Evolutionary conservation across 352 stramenopile species (phyloP).

Genomic region (Phytophthora europaea): DNA sequence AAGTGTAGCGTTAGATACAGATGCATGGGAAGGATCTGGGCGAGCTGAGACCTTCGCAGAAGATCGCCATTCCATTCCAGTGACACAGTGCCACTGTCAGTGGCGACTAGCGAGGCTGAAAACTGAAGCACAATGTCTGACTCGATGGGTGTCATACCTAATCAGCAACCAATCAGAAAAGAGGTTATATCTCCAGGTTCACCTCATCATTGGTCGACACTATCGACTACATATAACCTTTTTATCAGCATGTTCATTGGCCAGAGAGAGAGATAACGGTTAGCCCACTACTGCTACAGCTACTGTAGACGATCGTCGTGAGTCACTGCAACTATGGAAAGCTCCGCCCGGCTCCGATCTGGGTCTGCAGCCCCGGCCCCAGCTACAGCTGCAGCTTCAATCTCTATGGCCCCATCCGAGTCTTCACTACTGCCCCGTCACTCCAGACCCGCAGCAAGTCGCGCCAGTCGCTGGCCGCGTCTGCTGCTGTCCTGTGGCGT

Average conservation of each 20-base stretch:
- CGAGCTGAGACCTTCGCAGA: slow-evolving; percentile 13
- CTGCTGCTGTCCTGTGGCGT: slow-evolving; percentile 23
- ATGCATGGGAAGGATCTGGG: background rate
- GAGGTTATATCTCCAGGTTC: background rate
- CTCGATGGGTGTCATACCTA: background rate
- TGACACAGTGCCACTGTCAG: background rate
- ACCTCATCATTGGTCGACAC: background rate
- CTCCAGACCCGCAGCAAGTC: background rate
- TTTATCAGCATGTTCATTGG: background rate
- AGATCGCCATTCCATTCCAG: slow-evolving; percentile 27
- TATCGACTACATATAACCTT: background rate
- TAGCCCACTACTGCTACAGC: background rate
- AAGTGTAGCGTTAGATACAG: too few species aligned
- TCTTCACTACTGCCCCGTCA: slow-evolving; percentile 17
- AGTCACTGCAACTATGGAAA: slow-evolving; percentile 16
- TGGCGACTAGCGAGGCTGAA: background rate
- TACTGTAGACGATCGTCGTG: background rate
- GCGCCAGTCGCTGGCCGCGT: slow-evolving; percentile 14
- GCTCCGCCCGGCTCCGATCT: slow-evolving; percentile 12
- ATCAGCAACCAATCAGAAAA: background rate
- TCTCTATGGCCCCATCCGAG: background rate
- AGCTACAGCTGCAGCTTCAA: background rate
- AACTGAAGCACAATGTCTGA: slow-evolving; percentile 6
- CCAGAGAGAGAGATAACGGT: background rate
- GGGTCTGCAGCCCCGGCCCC: slow-evolving; percentile 4